Evolutionary conservation across 2,329 filamentous ascomycete species (phyloP).

Genomic region (Ophiognomonia clavigignenti-juglandacearum): DNA sequence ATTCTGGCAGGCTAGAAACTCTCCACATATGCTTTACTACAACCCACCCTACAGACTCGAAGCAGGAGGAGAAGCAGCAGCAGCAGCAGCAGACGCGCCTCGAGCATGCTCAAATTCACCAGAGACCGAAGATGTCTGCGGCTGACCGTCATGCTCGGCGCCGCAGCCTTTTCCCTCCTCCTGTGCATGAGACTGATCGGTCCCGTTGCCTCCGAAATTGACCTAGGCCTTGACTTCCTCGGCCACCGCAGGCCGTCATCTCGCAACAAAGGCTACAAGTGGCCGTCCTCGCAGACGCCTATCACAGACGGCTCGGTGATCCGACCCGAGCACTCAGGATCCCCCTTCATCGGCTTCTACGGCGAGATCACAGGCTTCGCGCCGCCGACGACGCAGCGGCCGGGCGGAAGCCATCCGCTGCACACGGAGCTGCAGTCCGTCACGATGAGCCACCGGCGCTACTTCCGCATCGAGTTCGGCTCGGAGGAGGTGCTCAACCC

Average conservation of each 20-base stretch:
- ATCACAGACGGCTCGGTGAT: background rate
- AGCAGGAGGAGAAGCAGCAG: background rate
- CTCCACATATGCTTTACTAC: background rate
- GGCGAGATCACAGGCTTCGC: conserved; percentile 8
- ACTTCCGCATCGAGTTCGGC: conserved; percentile 45
- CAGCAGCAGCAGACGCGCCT: no score
- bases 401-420: conserved; percentile 1
- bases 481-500: conserved; percentile 42
- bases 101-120: background rate
- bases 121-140: background rate
- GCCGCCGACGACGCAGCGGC: conserved; percentile 1
- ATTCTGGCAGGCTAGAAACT: no score
- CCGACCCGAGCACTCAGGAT: background rate
- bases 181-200: conserved; percentile 5
- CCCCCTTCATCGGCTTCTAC: background rate
- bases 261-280: background rate
- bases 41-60: background rate
- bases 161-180: conserved; percentile 3
- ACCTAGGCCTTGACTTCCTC: conserved; percentile 2
- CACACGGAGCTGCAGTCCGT: conserved; percentile 40
- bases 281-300: background rate
- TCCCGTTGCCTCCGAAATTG: background rate
- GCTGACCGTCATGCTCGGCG: background rate
- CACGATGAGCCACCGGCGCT: conserved; percentile 39
- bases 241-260: background rate